Evolutionary conservation across 2,329 filamentous ascomycete species (phyloP).

Genomic region (Botrytis sinoallii): DNA sequence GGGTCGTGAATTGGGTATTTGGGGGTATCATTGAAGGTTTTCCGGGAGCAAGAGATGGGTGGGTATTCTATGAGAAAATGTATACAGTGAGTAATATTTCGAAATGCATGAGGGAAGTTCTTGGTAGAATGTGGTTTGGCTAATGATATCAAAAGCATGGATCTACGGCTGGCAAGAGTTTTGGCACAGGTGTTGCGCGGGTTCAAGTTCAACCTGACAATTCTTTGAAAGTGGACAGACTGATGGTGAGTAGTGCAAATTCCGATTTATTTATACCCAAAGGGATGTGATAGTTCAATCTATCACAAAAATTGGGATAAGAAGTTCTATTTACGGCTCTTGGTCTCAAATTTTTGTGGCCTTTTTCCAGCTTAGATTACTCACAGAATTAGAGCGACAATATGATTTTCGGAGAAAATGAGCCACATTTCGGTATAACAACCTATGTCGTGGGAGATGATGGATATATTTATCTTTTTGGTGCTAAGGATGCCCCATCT

Average conservation of each 20-base stretch:
- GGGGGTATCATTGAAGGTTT: neutral
- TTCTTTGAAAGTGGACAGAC: neutral
- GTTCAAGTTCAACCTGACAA: constrained; percentile 4
- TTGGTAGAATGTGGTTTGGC: neutral
- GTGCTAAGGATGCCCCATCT: constrained; percentile 5
- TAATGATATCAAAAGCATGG: neutral
- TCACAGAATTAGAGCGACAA: neutral
- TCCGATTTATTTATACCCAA: no score
- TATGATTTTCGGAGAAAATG: neutral
- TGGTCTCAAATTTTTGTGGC: neutral
- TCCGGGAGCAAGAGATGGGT: neutral
- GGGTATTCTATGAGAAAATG: constrained; percentile 8
- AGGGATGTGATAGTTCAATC: no score
- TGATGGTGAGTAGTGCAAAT: neutral
- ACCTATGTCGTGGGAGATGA: neutral
- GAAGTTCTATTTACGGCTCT: neutral
- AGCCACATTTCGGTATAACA: constrained; percentile 12
- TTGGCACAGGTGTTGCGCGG: constrained; percentile 5
- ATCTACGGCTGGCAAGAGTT: neutral
- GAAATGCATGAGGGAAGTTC: neutral
- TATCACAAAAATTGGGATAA: neutral
- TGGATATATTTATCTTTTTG: constrained; percentile 6
- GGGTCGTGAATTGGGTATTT: constrained; percentile 12
- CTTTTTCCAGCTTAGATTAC: neutral
- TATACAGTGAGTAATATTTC: neutral